Percentiles rank a stretch among this genome's conserved stretches.
phyloP scores from a whole-genome alignment of 352 stramenopile species.

The Pythium coloratum region DNA sequence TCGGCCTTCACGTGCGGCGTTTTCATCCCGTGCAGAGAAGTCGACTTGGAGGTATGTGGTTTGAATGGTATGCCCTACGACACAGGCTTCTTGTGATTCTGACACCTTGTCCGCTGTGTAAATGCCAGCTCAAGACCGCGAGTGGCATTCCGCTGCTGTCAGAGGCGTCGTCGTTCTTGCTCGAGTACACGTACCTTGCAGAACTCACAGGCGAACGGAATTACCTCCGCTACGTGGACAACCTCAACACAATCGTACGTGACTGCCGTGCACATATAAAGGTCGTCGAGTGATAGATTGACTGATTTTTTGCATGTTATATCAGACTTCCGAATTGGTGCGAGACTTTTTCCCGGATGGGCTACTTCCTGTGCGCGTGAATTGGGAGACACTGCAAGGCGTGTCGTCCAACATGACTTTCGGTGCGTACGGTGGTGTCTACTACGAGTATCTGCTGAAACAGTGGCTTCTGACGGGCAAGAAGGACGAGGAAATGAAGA shows the following conservation, averaged over 20 bases:
- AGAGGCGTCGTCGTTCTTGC: constrained; percentile 56
- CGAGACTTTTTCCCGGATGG: constrained; percentile 24
- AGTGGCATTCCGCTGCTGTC: constrained; percentile 37
- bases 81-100: background rate
- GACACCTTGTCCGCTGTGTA: background rate
- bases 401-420: constrained; percentile 39
- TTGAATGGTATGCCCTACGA: too few species aligned
- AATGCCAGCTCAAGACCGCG: constrained; percentile 13
- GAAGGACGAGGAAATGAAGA: constrained; percentile 39
- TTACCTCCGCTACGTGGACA: constrained; percentile 39
- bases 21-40: constrained; percentile 34
- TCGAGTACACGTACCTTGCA: constrained; percentile 64
- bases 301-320: background rate
- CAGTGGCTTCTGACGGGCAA: constrained; percentile 69
- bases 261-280: background rate
- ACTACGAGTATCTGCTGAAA: constrained; percentile 82
- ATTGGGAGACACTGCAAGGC: constrained; percentile 24
- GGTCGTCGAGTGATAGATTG: background rate
- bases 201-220: constrained; percentile 34
- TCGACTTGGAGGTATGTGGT: constrained; percentile 41
- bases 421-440: constrained; percentile 62
- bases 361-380: constrained; percentile 32
- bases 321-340: constrained; percentile 17
- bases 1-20: constrained; percentile 38
- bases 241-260: constrained; percentile 39